Percentiles rank a stretch among this genome's conserved stretches.
Evolutionary conservation across 768 basidiomycete species (phyloP).

Genomic region (Dacryopinax spathularia): DNA sequence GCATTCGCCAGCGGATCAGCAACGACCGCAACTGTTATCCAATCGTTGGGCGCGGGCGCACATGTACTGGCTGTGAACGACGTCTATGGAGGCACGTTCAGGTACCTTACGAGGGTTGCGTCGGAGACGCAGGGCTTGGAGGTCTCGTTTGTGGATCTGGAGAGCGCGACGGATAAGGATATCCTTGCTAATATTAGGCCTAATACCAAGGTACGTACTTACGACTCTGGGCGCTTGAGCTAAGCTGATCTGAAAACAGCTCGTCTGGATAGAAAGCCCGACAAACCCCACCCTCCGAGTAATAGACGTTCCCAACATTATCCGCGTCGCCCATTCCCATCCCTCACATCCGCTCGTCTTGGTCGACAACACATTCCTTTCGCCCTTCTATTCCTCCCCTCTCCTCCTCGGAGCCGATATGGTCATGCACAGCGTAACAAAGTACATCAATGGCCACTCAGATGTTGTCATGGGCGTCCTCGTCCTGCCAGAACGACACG

Average conservation of each 20-base stretch:
- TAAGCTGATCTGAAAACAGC: conserved; percentile 29
- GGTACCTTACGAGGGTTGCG: conserved; percentile 63
- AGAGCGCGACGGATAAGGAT: conserved; percentile 48
- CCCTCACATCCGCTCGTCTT: conserved; percentile 51
- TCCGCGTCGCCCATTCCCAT: conserved; percentile 47
- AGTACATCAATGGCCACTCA: conserved; percentile 88
- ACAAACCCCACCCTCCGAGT: conserved; percentile 89
- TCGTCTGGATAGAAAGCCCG: conserved; percentile 89
- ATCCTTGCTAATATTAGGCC: conserved; percentile 49
- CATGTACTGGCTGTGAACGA: conserved; percentile 84
- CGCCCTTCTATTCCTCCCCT: conserved; percentile 81
- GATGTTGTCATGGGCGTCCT: conserved; percentile 85
- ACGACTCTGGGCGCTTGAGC: neutral
- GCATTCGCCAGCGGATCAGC: conserved; percentile 80
- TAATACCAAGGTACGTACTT: conserved; percentile 60
- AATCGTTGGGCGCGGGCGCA: conserved; percentile 54
- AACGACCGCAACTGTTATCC: conserved; percentile 68
- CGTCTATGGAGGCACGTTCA: conserved; percentile 85
- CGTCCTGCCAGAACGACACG: conserved; percentile 48
- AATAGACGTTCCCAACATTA: conserved; percentile 63
- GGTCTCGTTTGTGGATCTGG: conserved; percentile 69
- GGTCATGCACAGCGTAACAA: conserved; percentile 68
- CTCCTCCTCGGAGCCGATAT: conserved; percentile 64
- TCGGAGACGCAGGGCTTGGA: conserved; percentile 49
- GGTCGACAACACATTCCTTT: conserved; percentile 90